Evolutionary conservation across 345 rosid species (phyloP), one percentile per base, ranked within the genome.

Genomic region (Bruguiera parviflora): DNA sequence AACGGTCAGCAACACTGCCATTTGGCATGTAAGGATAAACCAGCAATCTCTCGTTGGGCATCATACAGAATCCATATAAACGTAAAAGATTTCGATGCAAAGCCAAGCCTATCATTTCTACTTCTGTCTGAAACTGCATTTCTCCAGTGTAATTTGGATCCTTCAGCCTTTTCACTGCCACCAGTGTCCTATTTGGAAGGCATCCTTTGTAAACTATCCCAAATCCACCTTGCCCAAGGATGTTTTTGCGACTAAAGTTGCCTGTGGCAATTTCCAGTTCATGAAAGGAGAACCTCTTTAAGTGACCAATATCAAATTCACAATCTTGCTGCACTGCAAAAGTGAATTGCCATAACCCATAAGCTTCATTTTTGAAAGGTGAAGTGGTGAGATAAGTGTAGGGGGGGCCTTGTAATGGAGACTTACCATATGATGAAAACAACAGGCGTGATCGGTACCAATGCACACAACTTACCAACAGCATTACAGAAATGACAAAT

Each of bases 1-100:
- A 71, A 33, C 99, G 87, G 65, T 95, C 99, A 49, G 96, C 97
- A 2, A 89, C 96, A 19, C 97, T 92, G 61, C 97, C 99, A 83
- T 95, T 92, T 56, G 92, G 96, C 96, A 95, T 95, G 56, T 85
- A 95, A 21, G 99, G 99, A 85, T 95, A 92, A 67, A 95, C 89
- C 1, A 95, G 96, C 88, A 95, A 61, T 68, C 96, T 86, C 78
- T 92, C 99, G 33, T 87, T 88, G 0, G 82, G 61, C 0, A 96
- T 92, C 99, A 92, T 77, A 63, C 99, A 95, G 77, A 95, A 92
- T 57, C 97, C 99, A 73, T 85, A 88, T 7, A 95, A 73, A n/a
- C 87, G 88, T 69, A 95, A 73, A 43, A 95, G 92, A 78, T 95
- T 95, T 35, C 96, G 84, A 61, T 95, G 97, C 79, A 91, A 82